Evolutionary conservation across 2,329 filamentous ascomycete species (phyloP).

Genomic region (Bipolaris gigantea): DNA sequence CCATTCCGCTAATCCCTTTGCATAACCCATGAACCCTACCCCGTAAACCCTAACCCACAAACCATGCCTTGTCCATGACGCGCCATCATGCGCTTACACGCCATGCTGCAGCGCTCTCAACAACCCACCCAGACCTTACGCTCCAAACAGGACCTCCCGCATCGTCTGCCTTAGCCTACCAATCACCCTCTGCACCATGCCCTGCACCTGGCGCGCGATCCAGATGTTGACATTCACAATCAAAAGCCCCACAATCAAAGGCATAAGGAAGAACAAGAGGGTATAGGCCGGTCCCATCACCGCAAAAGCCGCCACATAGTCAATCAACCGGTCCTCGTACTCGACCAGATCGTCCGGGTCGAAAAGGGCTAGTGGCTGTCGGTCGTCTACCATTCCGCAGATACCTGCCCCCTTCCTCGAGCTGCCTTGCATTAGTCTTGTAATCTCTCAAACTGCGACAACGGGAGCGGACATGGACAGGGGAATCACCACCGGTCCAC

Average conservation of each 20-base stretch:
- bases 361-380: neutral
- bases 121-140: neutral
- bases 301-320: neutral
- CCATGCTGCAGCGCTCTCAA: too few species aligned
- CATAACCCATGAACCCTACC: too few species aligned
- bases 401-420: neutral
- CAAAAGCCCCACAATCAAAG: neutral
- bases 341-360: neutral
- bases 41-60: too few species aligned
- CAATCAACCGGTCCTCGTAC: neutral
- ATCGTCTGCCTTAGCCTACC: neutral
- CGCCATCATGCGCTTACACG: too few species aligned
- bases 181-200: neutral
- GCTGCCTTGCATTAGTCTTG: constrained; percentile 4
- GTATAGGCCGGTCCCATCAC: constrained; percentile 7
- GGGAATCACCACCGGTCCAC: constrained; percentile 13
- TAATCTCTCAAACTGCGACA: neutral
- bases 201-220: neutral
- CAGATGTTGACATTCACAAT: neutral
- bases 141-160: neutral
- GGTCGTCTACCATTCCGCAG: neutral
- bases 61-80: too few species aligned
- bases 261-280: neutral
- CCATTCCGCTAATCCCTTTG: too few species aligned
- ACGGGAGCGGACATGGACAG: neutral